Evolutionary conservation across 2,329 filamentous ascomycete genomes (phyloP).

Genomic region (Botrytis galanthina): DNA sequence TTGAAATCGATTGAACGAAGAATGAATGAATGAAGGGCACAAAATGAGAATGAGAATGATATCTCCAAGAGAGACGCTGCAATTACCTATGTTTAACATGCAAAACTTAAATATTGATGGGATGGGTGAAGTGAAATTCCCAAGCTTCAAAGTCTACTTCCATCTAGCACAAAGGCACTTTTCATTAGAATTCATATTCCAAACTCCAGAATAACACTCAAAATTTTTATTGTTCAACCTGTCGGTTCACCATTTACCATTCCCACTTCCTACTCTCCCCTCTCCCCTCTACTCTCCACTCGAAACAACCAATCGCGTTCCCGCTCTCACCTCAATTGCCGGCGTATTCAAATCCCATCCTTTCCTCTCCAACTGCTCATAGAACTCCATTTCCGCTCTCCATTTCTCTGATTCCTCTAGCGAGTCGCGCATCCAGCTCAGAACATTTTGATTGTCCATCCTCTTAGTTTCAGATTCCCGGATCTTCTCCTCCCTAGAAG

Average conservation of each 20-base stretch:
- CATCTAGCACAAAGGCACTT: too few relatives aligned
- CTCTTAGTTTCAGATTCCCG: rapidly evolving
- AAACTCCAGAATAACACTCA: too few relatives aligned
- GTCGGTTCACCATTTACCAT: too few relatives aligned
- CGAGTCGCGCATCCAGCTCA: background rate
- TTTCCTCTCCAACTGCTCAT: constrained; percentile 42
- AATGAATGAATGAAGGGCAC: too few relatives aligned
- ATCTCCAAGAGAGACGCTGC: too few relatives aligned
- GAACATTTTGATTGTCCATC: background rate
- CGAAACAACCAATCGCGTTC: constrained; percentile 40
- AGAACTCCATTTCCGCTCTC: background rate
- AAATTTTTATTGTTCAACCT: too few relatives aligned
- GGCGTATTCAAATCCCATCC: constrained; percentile 67
- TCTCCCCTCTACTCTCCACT: background rate
- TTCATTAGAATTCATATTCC: background rate
- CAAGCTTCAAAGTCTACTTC: background rate
- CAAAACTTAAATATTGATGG: too few relatives aligned
- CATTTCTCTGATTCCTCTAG: background rate
- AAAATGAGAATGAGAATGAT: too few relatives aligned
- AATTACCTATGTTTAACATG: too few relatives aligned
- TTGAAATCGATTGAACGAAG: too few relatives aligned
- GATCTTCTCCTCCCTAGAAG: rapidly evolving
- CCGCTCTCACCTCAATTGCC: constrained; percentile 64
- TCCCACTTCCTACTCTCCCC: too few relatives aligned
- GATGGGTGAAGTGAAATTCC: too few relatives aligned